Evolutionary conservation across 345 rosid genomes (phyloP).

Genomic region (Gossypium herbaceum): DNA sequence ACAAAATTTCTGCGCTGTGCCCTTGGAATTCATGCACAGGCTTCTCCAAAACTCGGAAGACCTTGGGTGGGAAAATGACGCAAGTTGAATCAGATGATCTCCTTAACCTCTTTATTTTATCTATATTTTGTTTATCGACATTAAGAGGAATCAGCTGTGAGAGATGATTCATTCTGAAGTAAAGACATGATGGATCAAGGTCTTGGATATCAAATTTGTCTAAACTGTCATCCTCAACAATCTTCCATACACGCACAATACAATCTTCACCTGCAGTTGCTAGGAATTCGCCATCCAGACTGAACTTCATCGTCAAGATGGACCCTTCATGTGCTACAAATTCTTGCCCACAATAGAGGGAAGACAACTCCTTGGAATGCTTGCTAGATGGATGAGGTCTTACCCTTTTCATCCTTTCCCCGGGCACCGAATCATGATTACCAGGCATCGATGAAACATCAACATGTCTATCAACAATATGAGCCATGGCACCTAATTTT

Average conservation of each 20-base stretch:
- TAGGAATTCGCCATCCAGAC: slow-evolving; percentile 26
- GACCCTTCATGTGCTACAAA: slow-evolving; percentile 12
- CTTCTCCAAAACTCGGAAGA: slow-evolving; percentile 45
- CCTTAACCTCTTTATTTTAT: slow-evolving; percentile 27
- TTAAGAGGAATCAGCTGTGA: slow-evolving; percentile 35
- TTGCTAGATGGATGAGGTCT: background rate
- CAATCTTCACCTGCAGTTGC: slow-evolving; percentile 66
- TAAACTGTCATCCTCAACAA: slow-evolving; percentile 43
- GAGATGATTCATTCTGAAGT: slow-evolving; percentile 42
- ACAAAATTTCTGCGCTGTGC: slow-evolving; percentile 50
- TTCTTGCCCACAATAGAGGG: slow-evolving; percentile 11
- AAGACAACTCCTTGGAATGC: slow-evolving; percentile 12
- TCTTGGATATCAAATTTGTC: slow-evolving; percentile 33
- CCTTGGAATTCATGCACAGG: slow-evolving; percentile 58
- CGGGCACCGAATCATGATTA: background rate
- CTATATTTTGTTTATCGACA: slow-evolving; percentile 29
- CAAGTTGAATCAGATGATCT: slow-evolving; percentile 43
- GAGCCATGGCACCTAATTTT: slow-evolving; percentile 32
- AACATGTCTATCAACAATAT: slow-evolving; percentile 24
- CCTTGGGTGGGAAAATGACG: slow-evolving; percentile 49
- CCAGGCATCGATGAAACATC: slow-evolving; percentile 18
- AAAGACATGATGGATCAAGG: slow-evolving; percentile 44
- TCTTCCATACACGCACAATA: slow-evolving; percentile 58
- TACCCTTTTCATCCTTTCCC: slow-evolving; percentile 4
- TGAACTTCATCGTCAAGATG: slow-evolving; percentile 11